phyloP scores from a whole-genome alignment of 345 rosid genomes.

The Camelina laxa region DNA sequence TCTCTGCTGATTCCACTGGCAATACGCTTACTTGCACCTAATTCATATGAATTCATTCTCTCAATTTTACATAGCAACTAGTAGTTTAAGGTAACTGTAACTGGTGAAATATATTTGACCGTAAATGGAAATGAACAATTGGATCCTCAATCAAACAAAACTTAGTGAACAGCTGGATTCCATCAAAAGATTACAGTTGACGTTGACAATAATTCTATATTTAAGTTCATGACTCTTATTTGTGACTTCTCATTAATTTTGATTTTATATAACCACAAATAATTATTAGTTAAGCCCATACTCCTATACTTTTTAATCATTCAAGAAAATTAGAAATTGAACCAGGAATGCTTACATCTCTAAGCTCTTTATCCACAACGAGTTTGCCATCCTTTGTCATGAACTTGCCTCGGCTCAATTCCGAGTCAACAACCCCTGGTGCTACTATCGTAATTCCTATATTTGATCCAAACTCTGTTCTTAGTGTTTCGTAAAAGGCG shows the following conservation, averaged over 20 bases:
- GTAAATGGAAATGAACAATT: not conserved
- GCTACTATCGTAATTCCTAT: constrained; percentile 60
- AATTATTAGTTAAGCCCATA: not conserved
- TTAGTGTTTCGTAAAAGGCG: constrained; percentile 52
- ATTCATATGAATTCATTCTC: not conserved
- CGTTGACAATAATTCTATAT: not conserved
- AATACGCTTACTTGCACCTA: constrained; percentile 32
- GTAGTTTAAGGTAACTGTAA: not conserved
- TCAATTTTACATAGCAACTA: not conserved
- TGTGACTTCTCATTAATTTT: not conserved
- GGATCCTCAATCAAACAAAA: not conserved
- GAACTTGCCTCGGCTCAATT: constrained; percentile 52
- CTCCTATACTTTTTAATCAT: not conserved
- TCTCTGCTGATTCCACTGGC: constrained; percentile 46
- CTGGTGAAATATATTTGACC: not conserved
- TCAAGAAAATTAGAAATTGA: not conserved
- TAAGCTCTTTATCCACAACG: constrained; percentile 41
- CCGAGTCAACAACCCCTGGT: constrained; percentile 50
- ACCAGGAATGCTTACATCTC: constrained; percentile 49
- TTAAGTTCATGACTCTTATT: not conserved
- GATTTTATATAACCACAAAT: not conserved
- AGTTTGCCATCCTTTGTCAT: constrained; percentile 50
- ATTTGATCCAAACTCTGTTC: constrained; percentile 47
- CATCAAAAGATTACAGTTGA: not conserved
- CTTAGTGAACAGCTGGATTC: not conserved